Percentiles rank a stretch among this genome's conserved stretches.
phyloP scores from a whole-genome alignment of 2,329 filamentous ascomycete species.

The Colletotrichum musae region DNA sequence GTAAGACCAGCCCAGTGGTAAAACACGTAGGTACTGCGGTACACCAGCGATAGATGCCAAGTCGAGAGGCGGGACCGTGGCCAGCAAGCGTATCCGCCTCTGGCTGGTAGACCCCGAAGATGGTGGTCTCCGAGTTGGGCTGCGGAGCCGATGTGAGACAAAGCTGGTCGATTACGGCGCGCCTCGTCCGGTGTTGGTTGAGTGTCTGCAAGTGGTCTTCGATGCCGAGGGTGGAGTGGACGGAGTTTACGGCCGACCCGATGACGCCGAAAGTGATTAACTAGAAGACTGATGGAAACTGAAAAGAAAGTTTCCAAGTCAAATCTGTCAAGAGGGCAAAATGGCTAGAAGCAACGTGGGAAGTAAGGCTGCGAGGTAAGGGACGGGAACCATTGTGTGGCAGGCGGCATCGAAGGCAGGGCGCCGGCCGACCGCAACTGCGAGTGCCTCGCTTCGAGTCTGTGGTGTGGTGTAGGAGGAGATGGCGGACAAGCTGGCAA shows the following conservation, averaged over 20 bases:
- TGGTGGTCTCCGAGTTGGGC: background rate
- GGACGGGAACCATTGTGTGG: slow-evolving; percentile 2
- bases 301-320: slow-evolving; percentile 15
- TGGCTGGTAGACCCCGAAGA: background rate
- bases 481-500: slow-evolving; percentile 13
- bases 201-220: background rate
- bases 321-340: background rate
- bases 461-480: slow-evolving; percentile 12
- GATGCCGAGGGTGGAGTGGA: background rate
- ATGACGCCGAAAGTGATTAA: background rate
- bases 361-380: background rate
- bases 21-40: background rate
- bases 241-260: slow-evolving; percentile 15
- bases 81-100: slow-evolving; percentile 7
- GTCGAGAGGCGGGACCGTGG: background rate
- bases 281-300: background rate
- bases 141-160: slow-evolving; percentile 6
- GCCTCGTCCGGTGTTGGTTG: slow-evolving; percentile 12
- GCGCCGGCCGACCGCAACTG: background rate
- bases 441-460: slow-evolving; percentile 7
- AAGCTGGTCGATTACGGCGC: background rate
- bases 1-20: slow-evolving; percentile 1
- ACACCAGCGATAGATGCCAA: too few relatives aligned
- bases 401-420: background rate
- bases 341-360: background rate